phyloP scores from a whole-genome alignment of 2,329 filamentous ascomycete genomes.

The Colletotrichum sp. region DNA sequence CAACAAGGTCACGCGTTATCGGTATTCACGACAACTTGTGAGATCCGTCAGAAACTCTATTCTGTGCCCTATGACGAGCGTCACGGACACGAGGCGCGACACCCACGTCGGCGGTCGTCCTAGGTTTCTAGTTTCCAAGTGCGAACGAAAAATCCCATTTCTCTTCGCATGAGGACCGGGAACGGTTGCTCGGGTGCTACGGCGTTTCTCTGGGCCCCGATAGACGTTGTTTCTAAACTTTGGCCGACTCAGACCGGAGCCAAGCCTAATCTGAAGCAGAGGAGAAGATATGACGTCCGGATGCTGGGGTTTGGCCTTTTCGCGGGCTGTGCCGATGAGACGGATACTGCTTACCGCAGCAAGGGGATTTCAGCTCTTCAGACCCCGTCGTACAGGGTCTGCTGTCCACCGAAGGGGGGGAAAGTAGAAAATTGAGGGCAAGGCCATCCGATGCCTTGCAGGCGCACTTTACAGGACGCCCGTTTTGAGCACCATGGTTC shows the following conservation, averaged over 20 bases:
- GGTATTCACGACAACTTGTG: not conserved
- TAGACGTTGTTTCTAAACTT: slow-evolving; percentile 5
- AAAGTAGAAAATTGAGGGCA: not conserved
- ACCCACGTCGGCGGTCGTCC: not conserved
- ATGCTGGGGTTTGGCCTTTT: slow-evolving; percentile 1
- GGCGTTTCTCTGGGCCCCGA: not conserved
- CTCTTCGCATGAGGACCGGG: not conserved
- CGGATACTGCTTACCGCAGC: not conserved
- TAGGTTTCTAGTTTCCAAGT: not conserved
- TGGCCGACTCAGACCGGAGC: not conserved
- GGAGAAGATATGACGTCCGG: slow-evolving; percentile 9
- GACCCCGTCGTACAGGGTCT: not conserved
- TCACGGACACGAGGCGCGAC: not conserved
- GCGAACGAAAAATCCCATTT: not conserved
- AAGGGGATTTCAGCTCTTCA: not conserved
- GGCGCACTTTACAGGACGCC: not conserved
- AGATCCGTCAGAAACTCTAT: not conserved
- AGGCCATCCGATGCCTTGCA: not conserved
- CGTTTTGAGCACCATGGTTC: slow-evolving; percentile 7
- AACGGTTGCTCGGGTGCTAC: slow-evolving; percentile 11
- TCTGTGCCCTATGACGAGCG: not conserved
- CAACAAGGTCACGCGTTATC: not conserved
- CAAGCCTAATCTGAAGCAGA: slow-evolving; percentile 9
- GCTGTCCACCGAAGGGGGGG: not conserved
- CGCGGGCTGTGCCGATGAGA: not conserved